Conservation (phyloP, 2,329 filamentous ascomycete species). For the Talaromyces sp. region DNA sequence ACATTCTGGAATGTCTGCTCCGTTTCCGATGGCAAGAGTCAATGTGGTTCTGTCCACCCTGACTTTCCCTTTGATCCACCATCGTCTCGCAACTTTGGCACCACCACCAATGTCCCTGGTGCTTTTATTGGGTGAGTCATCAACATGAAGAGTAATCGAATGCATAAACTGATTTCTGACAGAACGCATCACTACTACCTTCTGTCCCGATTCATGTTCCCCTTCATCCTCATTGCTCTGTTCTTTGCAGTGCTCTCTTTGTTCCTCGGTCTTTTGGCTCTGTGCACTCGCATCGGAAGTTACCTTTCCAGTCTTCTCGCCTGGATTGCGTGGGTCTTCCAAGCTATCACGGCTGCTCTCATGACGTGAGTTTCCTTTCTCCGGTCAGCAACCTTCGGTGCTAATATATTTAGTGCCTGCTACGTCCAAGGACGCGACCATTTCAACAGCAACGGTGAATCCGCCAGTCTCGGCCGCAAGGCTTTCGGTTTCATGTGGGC, state of each 20-base stretch:
- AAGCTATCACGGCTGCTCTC: slow-evolving; percentile 53
- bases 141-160: too few species aligned
- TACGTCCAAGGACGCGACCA: slow-evolving; percentile 55
- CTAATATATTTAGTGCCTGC: slow-evolving; percentile 48
- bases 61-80: slow-evolving; percentile 63
- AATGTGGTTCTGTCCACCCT: slow-evolving; percentile 64
- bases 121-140: slow-evolving; percentile 52
- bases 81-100: slow-evolving; percentile 56
- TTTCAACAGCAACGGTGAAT: slow-evolving; percentile 50
- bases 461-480: slow-evolving; percentile 53
- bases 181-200: slow-evolving; percentile 69
- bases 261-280: slow-evolving; percentile 44
- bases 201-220: slow-evolving; percentile 88
- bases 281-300: slow-evolving; percentile 52
- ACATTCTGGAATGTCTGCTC: slow-evolving; percentile 85
- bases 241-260: slow-evolving; percentile 61
- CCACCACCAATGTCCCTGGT: slow-evolving; percentile 50
- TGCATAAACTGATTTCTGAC: slow-evolving; percentile 7
- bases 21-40: slow-evolving; percentile 49
- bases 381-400: background rate
- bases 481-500: slow-evolving; percentile 62
- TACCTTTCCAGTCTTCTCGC: slow-evolving; percentile 52
- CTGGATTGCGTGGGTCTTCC: slow-evolving; percentile 56
- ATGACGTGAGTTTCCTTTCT: slow-evolving; percentile 55
- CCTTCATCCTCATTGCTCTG: slow-evolving; percentile 79